phyloP scores from a whole-genome alignment of 148 eudicot species.

The Nepenthes mirabilis region DNA sequence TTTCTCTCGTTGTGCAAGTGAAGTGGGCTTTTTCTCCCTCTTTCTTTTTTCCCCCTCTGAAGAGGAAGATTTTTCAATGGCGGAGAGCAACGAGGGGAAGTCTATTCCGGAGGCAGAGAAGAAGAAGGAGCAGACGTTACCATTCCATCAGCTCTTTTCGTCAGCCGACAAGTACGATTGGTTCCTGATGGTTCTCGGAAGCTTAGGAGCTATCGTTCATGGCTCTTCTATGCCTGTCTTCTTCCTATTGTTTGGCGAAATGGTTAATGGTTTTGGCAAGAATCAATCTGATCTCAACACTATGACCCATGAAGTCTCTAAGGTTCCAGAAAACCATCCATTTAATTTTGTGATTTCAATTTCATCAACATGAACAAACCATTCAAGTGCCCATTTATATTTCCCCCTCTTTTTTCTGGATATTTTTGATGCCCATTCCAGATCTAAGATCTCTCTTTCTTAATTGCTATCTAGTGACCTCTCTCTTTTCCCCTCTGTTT shows the following conservation, averaged over 20 bases:
- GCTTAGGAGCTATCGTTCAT: constrained; percentile 73
- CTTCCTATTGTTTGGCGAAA: constrained; percentile 80
- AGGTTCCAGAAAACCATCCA: constrained; percentile 26
- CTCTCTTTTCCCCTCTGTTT: background rate
- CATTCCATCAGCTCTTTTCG: constrained; percentile 68
- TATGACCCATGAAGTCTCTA: constrained; percentile 89
- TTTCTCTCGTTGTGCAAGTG: background rate
- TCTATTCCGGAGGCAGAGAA: constrained; percentile 45
- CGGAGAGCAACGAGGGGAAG: background rate
- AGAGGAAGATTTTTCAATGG: background rate
- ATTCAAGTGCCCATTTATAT: too few species aligned
- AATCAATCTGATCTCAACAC: constrained; percentile 71
- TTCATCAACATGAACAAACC: too few species aligned
- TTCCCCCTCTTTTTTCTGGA: background rate
- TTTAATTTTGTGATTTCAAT: background rate
- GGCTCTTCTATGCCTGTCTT: constrained; percentile 98
- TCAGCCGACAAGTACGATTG: constrained; percentile 80
- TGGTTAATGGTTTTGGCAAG: constrained; percentile 95
- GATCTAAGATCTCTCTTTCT: constrained; percentile 20
- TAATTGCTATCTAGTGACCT: background rate
- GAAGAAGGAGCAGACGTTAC: constrained; percentile 79
- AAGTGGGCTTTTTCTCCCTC: background rate
- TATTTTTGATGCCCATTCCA: background rate
- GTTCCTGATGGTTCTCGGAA: constrained; percentile 50
- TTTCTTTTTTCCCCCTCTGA: background rate